Conservation (phyloP, 345 rosid species). For the Syzygium grande region DNA sequence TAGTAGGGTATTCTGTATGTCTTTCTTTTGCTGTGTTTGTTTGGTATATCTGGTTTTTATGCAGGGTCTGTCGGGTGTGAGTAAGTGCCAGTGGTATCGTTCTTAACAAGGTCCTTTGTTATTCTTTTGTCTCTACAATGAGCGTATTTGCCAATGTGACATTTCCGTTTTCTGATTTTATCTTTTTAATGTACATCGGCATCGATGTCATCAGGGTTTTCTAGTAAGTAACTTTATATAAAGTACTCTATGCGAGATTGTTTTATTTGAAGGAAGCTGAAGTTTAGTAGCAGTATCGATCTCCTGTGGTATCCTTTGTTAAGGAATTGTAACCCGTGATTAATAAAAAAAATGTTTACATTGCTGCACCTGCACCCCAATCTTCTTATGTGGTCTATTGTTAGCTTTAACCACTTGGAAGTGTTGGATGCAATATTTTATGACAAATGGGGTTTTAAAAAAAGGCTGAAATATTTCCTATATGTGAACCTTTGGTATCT, state of each 20-base stretch:
- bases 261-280: not conserved
- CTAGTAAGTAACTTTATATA: not conserved
- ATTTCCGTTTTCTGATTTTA: no score
- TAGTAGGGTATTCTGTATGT: not conserved
- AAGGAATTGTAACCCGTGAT: not conserved
- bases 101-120: not conserved
- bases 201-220: no score
- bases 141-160: no score
- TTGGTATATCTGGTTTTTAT: not conserved
- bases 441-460: not conserved
- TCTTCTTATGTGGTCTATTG: not conserved
- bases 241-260: not conserved
- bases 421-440: not conserved
- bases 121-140: no score
- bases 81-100: not conserved
- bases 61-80: not conserved
- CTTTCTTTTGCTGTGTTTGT: not conserved
- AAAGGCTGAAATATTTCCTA: not conserved
- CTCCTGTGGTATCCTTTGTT: not conserved
- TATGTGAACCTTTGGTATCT: not conserved
- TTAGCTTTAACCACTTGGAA: not conserved
- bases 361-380: not conserved
- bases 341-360: not conserved
- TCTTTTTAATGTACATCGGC: no score
- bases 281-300: not conserved